Evolutionary conservation across 2,329 filamentous ascomycete genomes (phyloP).

Genomic region (Fusarium proliferatum): DNA sequence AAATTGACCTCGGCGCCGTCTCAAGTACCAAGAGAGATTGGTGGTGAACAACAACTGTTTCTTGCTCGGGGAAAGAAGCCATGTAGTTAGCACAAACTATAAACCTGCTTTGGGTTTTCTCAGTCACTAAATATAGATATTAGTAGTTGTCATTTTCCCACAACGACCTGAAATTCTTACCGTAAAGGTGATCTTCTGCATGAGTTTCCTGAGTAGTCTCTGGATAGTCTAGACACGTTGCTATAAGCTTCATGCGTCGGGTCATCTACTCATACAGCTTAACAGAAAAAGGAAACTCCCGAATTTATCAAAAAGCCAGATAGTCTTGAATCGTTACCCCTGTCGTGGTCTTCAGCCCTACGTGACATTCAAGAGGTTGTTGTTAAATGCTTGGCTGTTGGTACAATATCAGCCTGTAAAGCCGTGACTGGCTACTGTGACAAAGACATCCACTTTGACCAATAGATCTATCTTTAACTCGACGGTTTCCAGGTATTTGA

Average conservation of each 20-base stretch:
- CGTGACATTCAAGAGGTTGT: neutral
- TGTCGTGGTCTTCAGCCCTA: neutral
- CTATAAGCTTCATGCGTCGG: neutral
- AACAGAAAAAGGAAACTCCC: neutral
- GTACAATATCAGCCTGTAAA: neutral
- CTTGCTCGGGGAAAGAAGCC: constrained; percentile 39
- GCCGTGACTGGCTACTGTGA: neutral
- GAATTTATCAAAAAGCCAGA: neutral
- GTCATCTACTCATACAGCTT: neutral
- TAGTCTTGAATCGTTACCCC: neutral
- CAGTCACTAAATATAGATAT: no score
- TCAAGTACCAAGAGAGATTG: constrained; percentile 40
- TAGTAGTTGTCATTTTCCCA: neutral
- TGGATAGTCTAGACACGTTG: neutral
- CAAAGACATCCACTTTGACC: neutral
- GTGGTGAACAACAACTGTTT: constrained; percentile 43
- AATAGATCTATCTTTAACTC: neutral
- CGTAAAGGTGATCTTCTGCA: neutral
- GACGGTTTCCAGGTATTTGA: neutral
- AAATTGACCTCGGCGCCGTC: constrained; percentile 35
- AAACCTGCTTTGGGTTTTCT: neutral
- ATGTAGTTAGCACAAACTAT: neutral
- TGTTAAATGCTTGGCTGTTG: neutral
- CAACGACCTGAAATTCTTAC: neutral
- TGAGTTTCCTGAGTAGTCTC: neutral